Conservation (phyloP, 345 rosid genomes). For the Mercurialis annua region DNA sequence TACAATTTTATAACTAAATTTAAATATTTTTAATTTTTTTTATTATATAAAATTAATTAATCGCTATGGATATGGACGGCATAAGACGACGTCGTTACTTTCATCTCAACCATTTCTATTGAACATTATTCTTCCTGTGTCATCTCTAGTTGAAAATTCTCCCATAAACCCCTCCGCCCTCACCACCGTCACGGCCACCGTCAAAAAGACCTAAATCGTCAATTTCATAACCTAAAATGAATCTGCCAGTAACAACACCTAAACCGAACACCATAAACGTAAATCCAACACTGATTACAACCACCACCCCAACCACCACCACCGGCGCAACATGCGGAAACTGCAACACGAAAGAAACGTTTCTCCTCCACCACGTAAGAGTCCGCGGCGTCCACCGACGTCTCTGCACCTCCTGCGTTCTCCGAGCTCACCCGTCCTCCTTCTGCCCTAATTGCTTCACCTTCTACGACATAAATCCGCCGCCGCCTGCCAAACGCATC, state of each 20-base stretch:
- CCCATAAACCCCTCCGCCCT: neutral
- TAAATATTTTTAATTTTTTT: no score
- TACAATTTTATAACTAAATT: no score
- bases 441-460: conserved; percentile 73
- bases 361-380: conserved; percentile 54
- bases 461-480: conserved; percentile 50
- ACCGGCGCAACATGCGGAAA: conserved; percentile 33
- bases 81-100: neutral
- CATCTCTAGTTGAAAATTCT: neutral
- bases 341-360: conserved; percentile 34
- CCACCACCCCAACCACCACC: neutral
- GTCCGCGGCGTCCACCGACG: conserved; percentile 45
- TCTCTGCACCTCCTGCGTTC: conserved; percentile 79
- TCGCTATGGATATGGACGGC: no score
- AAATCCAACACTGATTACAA: neutral
- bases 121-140: neutral
- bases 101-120: neutral
- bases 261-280: neutral
- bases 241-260: no score
- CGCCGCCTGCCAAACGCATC: conserved; percentile 47
- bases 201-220: neutral
- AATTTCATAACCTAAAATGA: neutral
- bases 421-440: conserved; percentile 49
- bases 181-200: neutral
- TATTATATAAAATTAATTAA: no score